These are phyloP conservation scores for Psilocybe cubensis DNA, from an alignment of 768 basidiomycete genomes.

Conservation along the genomic window DNA sequence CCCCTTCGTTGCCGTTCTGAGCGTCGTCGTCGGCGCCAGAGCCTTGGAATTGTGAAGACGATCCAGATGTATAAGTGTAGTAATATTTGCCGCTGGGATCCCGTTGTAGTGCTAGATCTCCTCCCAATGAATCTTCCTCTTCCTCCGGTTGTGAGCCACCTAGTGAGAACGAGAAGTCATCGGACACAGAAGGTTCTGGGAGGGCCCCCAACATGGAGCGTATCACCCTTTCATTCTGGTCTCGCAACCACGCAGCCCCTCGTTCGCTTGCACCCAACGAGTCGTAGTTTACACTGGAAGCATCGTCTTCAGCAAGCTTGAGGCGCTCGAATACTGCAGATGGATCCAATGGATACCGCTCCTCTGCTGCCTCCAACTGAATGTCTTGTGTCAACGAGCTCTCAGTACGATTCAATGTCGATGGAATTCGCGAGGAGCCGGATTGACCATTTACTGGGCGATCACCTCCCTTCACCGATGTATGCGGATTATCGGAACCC, in stretches of 20 bases:
- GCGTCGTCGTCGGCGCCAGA: slow-evolving; percentile 55
- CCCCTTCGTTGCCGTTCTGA: slow-evolving; percentile 29
- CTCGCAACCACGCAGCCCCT: slow-evolving; percentile 80
- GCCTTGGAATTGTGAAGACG: slow-evolving; percentile 56
- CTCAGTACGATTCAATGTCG: background rate
- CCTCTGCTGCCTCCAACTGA: slow-evolving; percentile 25
- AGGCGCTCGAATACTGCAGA: slow-evolving; percentile 59
- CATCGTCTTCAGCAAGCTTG: slow-evolving; percentile 51
- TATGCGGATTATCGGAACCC: slow-evolving; percentile 14
- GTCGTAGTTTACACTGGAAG: slow-evolving; percentile 45
- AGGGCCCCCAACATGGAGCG: slow-evolving; percentile 61
- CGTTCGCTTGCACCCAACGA: slow-evolving; percentile 60
- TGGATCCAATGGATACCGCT: slow-evolving; percentile 43
- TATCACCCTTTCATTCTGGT: slow-evolving; percentile 74
- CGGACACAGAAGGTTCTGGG: slow-evolving; percentile 62
- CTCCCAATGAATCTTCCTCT: slow-evolving; percentile 50
- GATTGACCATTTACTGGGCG: slow-evolving; percentile 4
- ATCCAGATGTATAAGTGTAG: slow-evolving; percentile 66
- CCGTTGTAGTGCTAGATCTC: slow-evolving; percentile 68
- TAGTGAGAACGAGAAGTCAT: slow-evolving; percentile 46
- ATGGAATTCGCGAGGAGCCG: background rate
- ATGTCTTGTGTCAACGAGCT: slow-evolving; percentile 24
- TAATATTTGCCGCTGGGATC: slow-evolving; percentile 76
- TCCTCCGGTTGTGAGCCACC: slow-evolving; percentile 42
- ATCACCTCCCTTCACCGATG: slow-evolving; percentile 9